phyloP scores from a whole-genome alignment of 1,284 basidiomycete species.

The Leccinum subatratum region DNA sequence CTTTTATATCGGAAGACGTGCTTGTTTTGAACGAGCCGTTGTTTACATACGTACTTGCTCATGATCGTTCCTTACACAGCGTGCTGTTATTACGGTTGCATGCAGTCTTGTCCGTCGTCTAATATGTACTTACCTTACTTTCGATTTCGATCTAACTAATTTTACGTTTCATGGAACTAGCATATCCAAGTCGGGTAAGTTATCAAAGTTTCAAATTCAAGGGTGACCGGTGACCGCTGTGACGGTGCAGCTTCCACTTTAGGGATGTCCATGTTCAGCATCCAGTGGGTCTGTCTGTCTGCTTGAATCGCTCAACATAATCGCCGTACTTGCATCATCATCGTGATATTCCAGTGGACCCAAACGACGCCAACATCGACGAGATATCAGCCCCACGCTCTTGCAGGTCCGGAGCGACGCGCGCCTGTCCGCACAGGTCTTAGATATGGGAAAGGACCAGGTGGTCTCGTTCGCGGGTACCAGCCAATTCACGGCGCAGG shows the following conservation, averaged over 20 bases:
- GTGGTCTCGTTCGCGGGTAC: slow-evolving; percentile 42
- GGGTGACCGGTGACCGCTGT: too few relatives aligned
- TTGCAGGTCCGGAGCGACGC: neutral
- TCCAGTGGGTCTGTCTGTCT: neutral
- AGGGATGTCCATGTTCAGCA: neutral
- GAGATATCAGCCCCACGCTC: neutral
- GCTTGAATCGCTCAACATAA: neutral
- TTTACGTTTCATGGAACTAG: neutral
- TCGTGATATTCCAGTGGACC: neutral
- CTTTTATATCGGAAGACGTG: slow-evolving; percentile 1
- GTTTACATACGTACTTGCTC: slow-evolving; percentile 1
- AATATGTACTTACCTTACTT: neutral
- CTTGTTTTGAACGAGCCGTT: neutral
- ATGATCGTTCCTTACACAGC: neutral
- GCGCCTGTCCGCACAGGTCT: slow-evolving; percentile 18
- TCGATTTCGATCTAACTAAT: neutral
- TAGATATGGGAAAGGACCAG: slow-evolving; percentile 24
- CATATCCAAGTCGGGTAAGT: too few relatives aligned
- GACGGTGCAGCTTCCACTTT: neutral
- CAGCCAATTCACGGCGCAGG: slow-evolving; percentile 44
- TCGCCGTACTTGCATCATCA: neutral
- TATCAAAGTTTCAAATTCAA: too few relatives aligned
- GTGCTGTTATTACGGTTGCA: neutral
- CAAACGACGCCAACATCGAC: neutral
- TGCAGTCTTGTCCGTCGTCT: neutral